Conservation (phyloP, 352 stramenopile species). For the Saprolegnia diclina region DNA sequence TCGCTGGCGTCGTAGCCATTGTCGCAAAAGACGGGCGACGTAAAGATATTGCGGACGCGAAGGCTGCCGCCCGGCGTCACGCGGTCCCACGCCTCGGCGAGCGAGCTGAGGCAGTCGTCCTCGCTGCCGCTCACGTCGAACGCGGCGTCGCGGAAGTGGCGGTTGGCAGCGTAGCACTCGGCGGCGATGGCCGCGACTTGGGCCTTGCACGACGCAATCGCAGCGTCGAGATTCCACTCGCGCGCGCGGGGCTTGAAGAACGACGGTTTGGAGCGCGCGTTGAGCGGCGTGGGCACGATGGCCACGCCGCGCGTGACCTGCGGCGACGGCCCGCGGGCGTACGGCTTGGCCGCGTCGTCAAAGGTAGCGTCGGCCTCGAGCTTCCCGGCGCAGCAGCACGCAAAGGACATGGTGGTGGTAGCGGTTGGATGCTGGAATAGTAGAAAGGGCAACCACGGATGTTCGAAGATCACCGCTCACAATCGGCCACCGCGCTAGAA, state of each 20-base stretch:
- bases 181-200: constrained; percentile 10
- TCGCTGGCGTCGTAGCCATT: constrained; percentile 55
- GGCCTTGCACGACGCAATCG: constrained; percentile 14
- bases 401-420: too few relatives aligned
- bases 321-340: too few relatives aligned
- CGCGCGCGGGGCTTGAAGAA: not conserved
- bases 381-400: too few relatives aligned
- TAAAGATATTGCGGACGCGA: constrained; percentile 40
- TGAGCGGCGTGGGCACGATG: too few relatives aligned
- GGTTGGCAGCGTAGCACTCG: constrained; percentile 12
- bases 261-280: too few relatives aligned
- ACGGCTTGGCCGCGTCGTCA: too few relatives aligned
- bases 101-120: constrained; percentile 8
- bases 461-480: too few relatives aligned
- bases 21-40: constrained; percentile 39
- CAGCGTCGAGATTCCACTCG: not conserved
- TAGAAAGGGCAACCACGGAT: too few relatives aligned
- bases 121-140: constrained; percentile 17
- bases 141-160: constrained; percentile 10
- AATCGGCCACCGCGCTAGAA: too few relatives aligned
- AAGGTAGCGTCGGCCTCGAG: too few relatives aligned
- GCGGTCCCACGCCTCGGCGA: constrained; percentile 5
- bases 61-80: constrained; percentile 24
- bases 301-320: too few relatives aligned
- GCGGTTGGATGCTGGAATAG: too few relatives aligned